phyloP scores from a whole-genome alignment of 1,139 yeast species.

The Saccharomycopsis hybrid region DNA sequence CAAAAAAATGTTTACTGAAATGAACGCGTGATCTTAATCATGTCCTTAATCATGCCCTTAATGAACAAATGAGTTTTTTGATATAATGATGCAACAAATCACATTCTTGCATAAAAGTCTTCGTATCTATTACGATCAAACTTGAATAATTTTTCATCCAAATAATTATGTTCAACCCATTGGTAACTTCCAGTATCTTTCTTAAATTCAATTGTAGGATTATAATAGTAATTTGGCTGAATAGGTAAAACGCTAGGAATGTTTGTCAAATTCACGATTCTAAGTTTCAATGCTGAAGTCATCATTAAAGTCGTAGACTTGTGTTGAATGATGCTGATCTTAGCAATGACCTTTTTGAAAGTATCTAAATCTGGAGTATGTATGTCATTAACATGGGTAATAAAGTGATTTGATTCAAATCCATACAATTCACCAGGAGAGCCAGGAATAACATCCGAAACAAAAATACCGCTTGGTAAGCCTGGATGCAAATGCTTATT shows the following conservation, averaged over 20 bases:
- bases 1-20: too few relatives aligned
- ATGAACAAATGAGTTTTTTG: too few relatives aligned
- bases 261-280: slow-evolving; percentile 78
- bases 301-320: slow-evolving; percentile 21
- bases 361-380: slow-evolving; percentile 54
- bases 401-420: slow-evolving; percentile 36
- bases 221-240: slow-evolving; percentile 86
- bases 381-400: slow-evolving; percentile 67
- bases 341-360: slow-evolving; percentile 48
- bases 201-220: slow-evolving; percentile 70
- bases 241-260: slow-evolving; percentile 80
- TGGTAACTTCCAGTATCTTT: slow-evolving; percentile 37
- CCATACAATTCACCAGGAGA: slow-evolving; percentile 22
- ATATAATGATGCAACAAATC: too few relatives aligned
- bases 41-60: too few relatives aligned
- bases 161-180: slow-evolving; percentile 36
- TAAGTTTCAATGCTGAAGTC: slow-evolving; percentile 52
- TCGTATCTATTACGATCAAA: slow-evolving; percentile 22
- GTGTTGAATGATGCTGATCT: slow-evolving; percentile 30
- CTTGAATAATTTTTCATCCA: slow-evolving; percentile 22
- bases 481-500: slow-evolving; percentile 22
- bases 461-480: slow-evolving; percentile 21
- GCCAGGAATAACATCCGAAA: slow-evolving; percentile 21
- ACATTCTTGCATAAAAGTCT: slow-evolving; percentile 21
- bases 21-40: too few relatives aligned